These are phyloP conservation scores for Thermochaetoides thermophila DNA, from an alignment of 495 filamentous ascomycete species.

Conservation along the genomic window DNA sequence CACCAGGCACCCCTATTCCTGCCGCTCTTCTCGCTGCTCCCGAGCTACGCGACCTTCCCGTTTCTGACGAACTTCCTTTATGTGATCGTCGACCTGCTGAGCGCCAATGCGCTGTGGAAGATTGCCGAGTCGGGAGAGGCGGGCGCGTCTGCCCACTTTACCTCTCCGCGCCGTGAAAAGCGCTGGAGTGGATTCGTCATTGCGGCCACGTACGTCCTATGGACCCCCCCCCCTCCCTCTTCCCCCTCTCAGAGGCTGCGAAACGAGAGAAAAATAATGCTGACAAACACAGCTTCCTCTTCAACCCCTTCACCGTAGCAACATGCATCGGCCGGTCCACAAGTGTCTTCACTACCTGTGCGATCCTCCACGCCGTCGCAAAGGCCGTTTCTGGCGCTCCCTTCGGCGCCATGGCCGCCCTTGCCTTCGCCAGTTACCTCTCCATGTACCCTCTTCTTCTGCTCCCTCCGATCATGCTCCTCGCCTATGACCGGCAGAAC, in stretches of 20 bases:
- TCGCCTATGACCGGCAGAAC: conserved; percentile 58
- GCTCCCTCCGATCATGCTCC: conserved; percentile 64
- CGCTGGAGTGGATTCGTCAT: conserved; percentile 63
- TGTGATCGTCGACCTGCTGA: conserved; percentile 65
- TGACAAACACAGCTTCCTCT: conserved; percentile 49
- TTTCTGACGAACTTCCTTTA: conserved; percentile 68
- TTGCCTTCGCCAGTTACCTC: conserved; percentile 77
- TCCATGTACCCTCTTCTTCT: conserved; percentile 83
- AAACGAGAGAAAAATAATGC: conserved; percentile 3
- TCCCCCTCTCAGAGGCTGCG: not conserved
- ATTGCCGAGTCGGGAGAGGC: conserved; percentile 79
- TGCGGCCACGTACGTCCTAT: conserved; percentile 57
- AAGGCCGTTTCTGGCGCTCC: conserved; percentile 64
- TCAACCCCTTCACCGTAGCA: conserved; percentile 89
- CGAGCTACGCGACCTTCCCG: conserved; percentile 45
- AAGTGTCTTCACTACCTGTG: conserved; percentile 77
- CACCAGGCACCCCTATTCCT: conserved; percentile 93
- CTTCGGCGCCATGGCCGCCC: conserved; percentile 66
- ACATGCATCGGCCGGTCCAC: conserved; percentile 89
- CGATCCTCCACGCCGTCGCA: conserved; percentile 69
- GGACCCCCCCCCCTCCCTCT: no score
- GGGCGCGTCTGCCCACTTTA: conserved; percentile 53
- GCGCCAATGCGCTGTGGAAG: conserved; percentile 63
- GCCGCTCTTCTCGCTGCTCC: conserved; percentile 77
- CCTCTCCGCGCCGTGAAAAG: conserved; percentile 61